phyloP scores from a whole-genome alignment of 495 filamentous ascomycete species.

The Jackrogersella multiformis region DNA sequence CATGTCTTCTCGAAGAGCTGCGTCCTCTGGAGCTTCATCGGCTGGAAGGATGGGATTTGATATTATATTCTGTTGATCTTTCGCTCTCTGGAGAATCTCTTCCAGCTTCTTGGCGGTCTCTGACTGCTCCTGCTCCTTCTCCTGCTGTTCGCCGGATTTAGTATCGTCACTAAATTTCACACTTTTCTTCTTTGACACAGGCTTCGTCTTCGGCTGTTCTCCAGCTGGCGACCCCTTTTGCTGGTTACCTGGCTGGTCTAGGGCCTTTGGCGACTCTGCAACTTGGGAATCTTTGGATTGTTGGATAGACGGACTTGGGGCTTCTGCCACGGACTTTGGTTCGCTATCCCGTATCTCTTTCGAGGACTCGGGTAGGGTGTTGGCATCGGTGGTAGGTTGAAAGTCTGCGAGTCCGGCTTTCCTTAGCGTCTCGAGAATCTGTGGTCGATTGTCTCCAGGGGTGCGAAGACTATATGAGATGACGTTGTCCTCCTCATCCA shows the following conservation, averaged over 20 bases:
- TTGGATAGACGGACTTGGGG: neutral
- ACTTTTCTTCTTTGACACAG: slow-evolving; percentile 45
- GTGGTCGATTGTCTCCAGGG: slow-evolving; percentile 67
- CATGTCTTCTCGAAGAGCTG: slow-evolving; percentile 86
- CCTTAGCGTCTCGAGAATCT: slow-evolving; percentile 71
- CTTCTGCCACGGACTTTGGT: neutral
- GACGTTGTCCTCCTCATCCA: slow-evolving; percentile 92
- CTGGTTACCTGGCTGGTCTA: neutral
- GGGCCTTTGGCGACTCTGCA: neutral
- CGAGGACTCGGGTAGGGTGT: slow-evolving; percentile 14
- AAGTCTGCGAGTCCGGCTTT: slow-evolving; percentile 73
- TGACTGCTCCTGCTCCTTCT: slow-evolving; percentile 49
- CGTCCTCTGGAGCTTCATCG: slow-evolving; percentile 81
- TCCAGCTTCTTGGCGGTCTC: slow-evolving; percentile 54
- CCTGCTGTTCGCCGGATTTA: slow-evolving; percentile 53
- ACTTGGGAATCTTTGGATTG: neutral
- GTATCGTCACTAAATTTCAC: slow-evolving; percentile 66
- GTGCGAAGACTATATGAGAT: slow-evolving; percentile 69
- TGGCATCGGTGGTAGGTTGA: slow-evolving; percentile 37
- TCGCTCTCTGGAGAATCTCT: slow-evolving; percentile 59
- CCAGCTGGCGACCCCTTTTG: slow-evolving; percentile 1
- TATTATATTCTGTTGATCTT: slow-evolving; percentile 54
- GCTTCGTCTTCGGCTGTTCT: slow-evolving; percentile 6
- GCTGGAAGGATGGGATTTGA: slow-evolving; percentile 59
- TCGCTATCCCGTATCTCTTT: slow-evolving; percentile 3